phyloP scores from a whole-genome alignment of 2,329 filamentous ascomycete species.

The Tolypocladium endophyticum region DNA sequence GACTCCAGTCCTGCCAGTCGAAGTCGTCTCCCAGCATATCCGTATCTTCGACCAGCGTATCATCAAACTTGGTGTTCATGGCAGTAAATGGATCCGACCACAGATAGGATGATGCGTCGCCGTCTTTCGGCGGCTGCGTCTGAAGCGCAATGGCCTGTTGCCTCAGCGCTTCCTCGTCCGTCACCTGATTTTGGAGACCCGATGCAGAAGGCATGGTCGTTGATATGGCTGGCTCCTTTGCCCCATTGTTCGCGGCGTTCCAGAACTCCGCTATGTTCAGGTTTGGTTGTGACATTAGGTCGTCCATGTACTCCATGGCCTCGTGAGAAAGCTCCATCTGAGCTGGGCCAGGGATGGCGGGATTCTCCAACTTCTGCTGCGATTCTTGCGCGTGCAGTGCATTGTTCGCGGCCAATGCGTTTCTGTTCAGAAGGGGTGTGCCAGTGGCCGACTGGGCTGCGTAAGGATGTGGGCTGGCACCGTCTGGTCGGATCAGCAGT shows the following conservation, averaged over 20 bases:
- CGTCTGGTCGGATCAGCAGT: constrained; percentile 29
- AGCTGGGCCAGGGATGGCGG: constrained; percentile 6
- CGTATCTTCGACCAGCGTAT: constrained; percentile 18
- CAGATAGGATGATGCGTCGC: constrained; percentile 28
- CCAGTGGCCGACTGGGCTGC: neutral
- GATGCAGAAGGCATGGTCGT: neutral
- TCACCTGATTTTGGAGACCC: constrained; percentile 2
- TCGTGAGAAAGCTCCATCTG: constrained; percentile 16
- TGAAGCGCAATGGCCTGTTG: constrained; percentile 10
- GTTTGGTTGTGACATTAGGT: constrained; percentile 24
- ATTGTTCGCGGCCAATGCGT: neutral
- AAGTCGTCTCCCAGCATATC: constrained; percentile 32
- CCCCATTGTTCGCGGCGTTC: constrained; percentile 4
- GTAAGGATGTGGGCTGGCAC: constrained; percentile 8
- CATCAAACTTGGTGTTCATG: constrained; percentile 17
- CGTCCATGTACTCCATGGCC: constrained; percentile 24
- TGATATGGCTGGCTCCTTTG: neutral
- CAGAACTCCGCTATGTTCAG: constrained; percentile 25
- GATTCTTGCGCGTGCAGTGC: constrained; percentile 4
- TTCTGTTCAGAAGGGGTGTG: neutral
- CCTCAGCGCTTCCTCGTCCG: constrained; percentile 6
- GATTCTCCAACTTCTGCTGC: constrained; percentile 5
- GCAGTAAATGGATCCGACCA: constrained; percentile 26
- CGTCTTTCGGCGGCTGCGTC: constrained; percentile 17
- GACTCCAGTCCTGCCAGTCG: constrained; percentile 39